These are phyloP conservation scores for Polychytrium aggregatum DNA, from an alignment of 192 early-diverging fungal species.

Conservation along the genomic window DNA sequence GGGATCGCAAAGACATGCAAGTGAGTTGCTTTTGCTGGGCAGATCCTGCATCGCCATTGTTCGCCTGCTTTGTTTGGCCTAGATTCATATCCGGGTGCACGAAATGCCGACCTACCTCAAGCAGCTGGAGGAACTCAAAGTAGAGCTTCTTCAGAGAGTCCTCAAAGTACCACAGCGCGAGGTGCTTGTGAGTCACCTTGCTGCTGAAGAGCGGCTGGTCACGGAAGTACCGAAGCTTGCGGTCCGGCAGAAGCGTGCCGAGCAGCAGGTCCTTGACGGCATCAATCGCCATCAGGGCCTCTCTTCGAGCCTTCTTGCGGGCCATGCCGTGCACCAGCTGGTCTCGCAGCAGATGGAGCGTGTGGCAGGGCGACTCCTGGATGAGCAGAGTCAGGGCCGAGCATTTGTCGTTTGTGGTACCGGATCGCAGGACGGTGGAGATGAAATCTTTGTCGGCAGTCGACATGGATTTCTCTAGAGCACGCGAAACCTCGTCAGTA, in stretches of 20 bases:
- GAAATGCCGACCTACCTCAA: slow-evolving; percentile 52
- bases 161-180: slow-evolving; percentile 90
- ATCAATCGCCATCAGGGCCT: slow-evolving; percentile 72
- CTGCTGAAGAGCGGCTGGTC: slow-evolving; percentile 66
- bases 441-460: slow-evolving; percentile 80
- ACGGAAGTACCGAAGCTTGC: slow-evolving; percentile 87
- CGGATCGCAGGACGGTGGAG: slow-evolving; percentile 74
- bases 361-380: slow-evolving; percentile 86
- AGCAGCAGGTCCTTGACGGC: slow-evolving; percentile 84
- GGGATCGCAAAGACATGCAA: background rate
- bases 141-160: slow-evolving; percentile 83
- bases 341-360: slow-evolving; percentile 61
- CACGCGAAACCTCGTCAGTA: background rate
- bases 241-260: slow-evolving; percentile 69
- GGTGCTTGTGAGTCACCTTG: slow-evolving; percentile 54
- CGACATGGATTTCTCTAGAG: slow-evolving; percentile 35
- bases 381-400: slow-evolving; percentile 86
- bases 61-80: too few species aligned
- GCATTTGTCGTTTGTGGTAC: slow-evolving; percentile 87
- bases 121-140: slow-evolving; percentile 79
- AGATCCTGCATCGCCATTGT: too few species aligned
- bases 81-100: too few species aligned
- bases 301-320: slow-evolving; percentile 80
- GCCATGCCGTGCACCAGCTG: slow-evolving; percentile 58
- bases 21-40: slow-evolving; percentile 4